These are phyloP conservation scores for Aspergillus hortae DNA, from an alignment of 2,329 filamentous ascomycete species.

Conservation along the genomic window DNA sequence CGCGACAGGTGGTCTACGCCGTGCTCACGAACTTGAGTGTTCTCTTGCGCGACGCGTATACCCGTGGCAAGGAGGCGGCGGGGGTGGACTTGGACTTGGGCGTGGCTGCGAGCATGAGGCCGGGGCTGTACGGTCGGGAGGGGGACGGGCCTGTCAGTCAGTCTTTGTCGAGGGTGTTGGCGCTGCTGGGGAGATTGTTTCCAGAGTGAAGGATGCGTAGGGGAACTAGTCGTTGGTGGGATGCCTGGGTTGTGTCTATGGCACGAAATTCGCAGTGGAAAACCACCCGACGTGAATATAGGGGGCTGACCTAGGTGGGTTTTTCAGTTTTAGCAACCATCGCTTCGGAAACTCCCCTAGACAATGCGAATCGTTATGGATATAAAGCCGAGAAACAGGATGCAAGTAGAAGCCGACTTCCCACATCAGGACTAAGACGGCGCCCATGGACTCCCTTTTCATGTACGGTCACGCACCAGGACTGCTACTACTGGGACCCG, in stretches of 20 bases:
- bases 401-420: too few species aligned
- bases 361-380: too few species aligned
- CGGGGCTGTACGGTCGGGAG: conserved; percentile 4
- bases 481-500: too few species aligned
- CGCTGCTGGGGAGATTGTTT: conserved; percentile 3
- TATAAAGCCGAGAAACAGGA: too few species aligned
- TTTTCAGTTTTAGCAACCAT: too few species aligned
- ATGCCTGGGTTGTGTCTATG: not conserved
- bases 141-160: not conserved
- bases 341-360: too few species aligned
- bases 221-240: too few species aligned
- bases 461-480: too few species aligned
- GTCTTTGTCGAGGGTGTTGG: conserved; percentile 5
- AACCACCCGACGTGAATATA: not conserved
- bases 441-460: too few species aligned
- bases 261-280: not conserved
- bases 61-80: not conserved
- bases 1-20: conserved; percentile 1
- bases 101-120: not conserved
- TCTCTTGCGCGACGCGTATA: conserved; percentile 3
- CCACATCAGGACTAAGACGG: too few species aligned
- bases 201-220: not conserved
- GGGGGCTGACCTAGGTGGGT: too few species aligned
- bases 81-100: not conserved
- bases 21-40: conserved; percentile 1